A percentile compares a stretch with the other conserved stretches of the same genome.
These are phyloP conservation scores for Termitomyces sp. DNA, from an alignment of 768 basidiomycete genomes.

Conservation along the genomic window DNA sequence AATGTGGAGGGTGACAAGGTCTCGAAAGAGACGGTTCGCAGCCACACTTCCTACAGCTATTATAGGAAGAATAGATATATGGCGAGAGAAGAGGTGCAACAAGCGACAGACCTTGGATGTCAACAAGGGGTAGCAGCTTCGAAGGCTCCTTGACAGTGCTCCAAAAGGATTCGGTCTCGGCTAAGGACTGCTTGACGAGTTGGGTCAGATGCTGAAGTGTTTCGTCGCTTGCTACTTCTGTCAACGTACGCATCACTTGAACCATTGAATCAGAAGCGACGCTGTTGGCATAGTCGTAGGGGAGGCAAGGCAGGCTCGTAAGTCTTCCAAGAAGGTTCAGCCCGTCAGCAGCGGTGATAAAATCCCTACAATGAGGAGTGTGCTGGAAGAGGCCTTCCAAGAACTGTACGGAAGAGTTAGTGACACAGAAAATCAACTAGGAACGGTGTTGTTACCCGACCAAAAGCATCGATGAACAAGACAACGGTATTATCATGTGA, in stretches of 20 bases:
- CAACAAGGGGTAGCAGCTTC: constrained; percentile 60
- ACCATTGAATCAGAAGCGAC: constrained; percentile 84
- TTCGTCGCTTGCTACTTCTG: constrained; percentile 76
- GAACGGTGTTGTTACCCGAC: constrained; percentile 47
- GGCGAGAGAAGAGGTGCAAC: background rate
- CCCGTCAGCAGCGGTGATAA: constrained; percentile 70
- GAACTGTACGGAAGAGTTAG: constrained; percentile 47
- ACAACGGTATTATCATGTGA: constrained; percentile 73
- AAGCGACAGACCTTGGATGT: constrained; percentile 36
- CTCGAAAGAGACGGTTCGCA: constrained; percentile 64
- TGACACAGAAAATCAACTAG: background rate
- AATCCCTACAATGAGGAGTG: constrained; percentile 83
- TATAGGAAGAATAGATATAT: constrained; percentile 8
- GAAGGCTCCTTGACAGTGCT: constrained; percentile 44
- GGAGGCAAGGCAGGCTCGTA: constrained; percentile 79
- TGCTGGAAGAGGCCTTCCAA: constrained; percentile 95
- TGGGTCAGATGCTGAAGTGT: constrained; percentile 66
- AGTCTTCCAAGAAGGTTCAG: constrained; percentile 71
- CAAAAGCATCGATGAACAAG: constrained; percentile 73
- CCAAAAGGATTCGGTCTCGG: constrained; percentile 73
- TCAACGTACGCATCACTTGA: constrained; percentile 84
- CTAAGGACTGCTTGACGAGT: constrained; percentile 65
- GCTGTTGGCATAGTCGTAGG: constrained; percentile 83
- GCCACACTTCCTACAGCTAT: constrained; percentile 40
- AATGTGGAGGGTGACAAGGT: constrained; percentile 69